Evolutionary conservation across 1,284 basidiomycete genomes (phyloP).

Genomic region (Paramarasmius palmivorus): DNA sequence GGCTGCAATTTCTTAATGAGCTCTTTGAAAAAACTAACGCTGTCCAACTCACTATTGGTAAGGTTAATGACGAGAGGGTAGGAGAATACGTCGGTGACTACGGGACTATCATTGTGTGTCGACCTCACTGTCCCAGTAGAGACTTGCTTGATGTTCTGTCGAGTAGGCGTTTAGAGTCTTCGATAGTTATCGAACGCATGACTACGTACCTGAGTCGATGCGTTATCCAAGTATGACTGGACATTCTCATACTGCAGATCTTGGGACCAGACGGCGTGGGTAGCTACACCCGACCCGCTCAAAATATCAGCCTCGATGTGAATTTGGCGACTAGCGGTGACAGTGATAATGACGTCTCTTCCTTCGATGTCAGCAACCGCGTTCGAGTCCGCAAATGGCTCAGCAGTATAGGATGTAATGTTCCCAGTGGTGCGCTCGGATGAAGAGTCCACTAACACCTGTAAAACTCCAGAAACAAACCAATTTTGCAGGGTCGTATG

Average conservation of each 20-base stretch:
- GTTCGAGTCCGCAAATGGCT: slow-evolving; percentile 57
- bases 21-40: not conserved
- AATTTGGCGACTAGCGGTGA: slow-evolving; percentile 53
- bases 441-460: slow-evolving; percentile 68
- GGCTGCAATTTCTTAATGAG: slow-evolving; percentile 35
- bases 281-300: slow-evolving; percentile 57
- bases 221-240: slow-evolving; percentile 54
- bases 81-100: slow-evolving; percentile 59
- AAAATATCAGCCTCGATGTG: slow-evolving; percentile 56
- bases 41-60: slow-evolving; percentile 48
- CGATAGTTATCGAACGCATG: not conserved
- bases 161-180: not conserved
- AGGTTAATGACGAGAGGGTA: slow-evolving; percentile 69
- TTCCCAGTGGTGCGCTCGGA: slow-evolving; percentile 63
- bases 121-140: slow-evolving; percentile 56
- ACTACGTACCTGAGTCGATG: slow-evolving; percentile 45
- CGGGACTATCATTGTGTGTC: slow-evolving; percentile 56
- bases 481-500: slow-evolving; percentile 72
- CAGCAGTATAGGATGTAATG: slow-evolving; percentile 58
- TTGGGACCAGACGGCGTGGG: slow-evolving; percentile 55
- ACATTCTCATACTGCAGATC: slow-evolving; percentile 52
- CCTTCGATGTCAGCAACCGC: slow-evolving; percentile 50
- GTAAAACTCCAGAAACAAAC: slow-evolving; percentile 75
- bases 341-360: slow-evolving; percentile 54
- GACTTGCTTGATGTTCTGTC: slow-evolving; percentile 61